Percentiles rank a stretch among this genome's conserved stretches.
These are phyloP conservation scores for Sanghuangporus weigelae DNA, from an alignment of 1,284 basidiomycete genomes.

Conservation along the genomic window DNA sequence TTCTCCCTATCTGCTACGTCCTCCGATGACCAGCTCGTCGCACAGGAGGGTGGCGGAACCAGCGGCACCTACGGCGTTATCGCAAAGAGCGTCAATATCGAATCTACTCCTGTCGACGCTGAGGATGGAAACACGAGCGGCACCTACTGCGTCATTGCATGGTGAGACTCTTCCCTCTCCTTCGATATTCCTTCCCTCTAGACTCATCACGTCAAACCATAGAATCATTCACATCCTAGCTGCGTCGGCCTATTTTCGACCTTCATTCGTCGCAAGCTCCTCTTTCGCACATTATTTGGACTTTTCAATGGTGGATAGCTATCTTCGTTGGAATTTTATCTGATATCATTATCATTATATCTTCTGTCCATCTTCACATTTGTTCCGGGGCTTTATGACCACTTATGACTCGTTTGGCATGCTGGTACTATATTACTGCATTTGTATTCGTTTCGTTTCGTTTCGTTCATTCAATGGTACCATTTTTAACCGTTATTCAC, in stretches of 20 bases:
- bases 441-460: not conserved
- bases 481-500: not conserved
- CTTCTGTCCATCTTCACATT: not conserved
- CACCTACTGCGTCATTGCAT: not conserved
- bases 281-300: not conserved
- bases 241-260: constrained; percentile 2
- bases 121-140: not conserved
- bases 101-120: not conserved
- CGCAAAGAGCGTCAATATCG: no score
- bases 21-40: not conserved
- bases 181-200: not conserved
- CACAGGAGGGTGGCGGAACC: not conserved
- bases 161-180: not conserved
- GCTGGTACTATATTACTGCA: not conserved
- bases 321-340: not conserved
- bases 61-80: not conserved
- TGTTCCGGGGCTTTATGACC: not conserved
- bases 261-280: not conserved
- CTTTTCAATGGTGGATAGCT: not conserved
- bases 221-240: not conserved
- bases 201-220: not conserved
- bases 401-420: not conserved
- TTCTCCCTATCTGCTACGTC: not conserved
- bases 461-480: not conserved
- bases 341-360: not conserved